These are phyloP conservation scores for Sporothrix protearum DNA, from an alignment of 2,329 filamentous ascomycete species.

Conservation along the genomic window DNA sequence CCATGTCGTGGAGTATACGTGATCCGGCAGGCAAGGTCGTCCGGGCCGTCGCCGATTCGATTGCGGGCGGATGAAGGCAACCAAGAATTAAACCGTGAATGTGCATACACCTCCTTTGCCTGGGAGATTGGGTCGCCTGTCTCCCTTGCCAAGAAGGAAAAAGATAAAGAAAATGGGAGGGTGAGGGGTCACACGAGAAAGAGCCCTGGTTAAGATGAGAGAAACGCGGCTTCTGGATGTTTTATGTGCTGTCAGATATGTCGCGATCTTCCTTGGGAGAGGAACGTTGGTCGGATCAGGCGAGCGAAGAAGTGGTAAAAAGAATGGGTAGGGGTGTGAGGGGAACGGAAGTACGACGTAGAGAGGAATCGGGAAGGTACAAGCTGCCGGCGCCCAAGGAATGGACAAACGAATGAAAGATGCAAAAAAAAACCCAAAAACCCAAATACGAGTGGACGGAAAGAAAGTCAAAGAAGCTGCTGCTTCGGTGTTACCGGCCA, in stretches of 20 bases:
- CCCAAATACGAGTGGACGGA: neutral
- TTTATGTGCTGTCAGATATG: constrained; percentile 21
- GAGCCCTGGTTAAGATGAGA: neutral
- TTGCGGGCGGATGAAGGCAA: neutral
- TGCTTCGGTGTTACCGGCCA: neutral
- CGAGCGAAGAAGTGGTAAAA: neutral
- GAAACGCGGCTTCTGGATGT: constrained; percentile 7
- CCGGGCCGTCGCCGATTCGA: constrained; percentile 5
- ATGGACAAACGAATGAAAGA: neutral
- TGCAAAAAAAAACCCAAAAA: neutral
- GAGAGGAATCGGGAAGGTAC: neutral
- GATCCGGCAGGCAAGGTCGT: constrained; percentile 8
- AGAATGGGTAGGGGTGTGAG: neutral
- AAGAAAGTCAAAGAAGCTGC: neutral
- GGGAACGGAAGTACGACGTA: neutral
- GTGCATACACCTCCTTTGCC: neutral
- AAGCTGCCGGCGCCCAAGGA: neutral
- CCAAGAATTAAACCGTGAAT: neutral
- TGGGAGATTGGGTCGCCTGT: neutral
- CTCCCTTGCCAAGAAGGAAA: neutral
- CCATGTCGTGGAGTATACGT: constrained; percentile 3
- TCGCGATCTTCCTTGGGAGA: constrained; percentile 1
- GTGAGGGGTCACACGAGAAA: neutral
- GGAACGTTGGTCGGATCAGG: constrained; percentile 10
- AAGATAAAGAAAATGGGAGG: neutral